Evolutionary conservation across 257 asterid genomes (phyloP), one percentile per base, ranked within the genome.

Genomic region (Gentiana straminea): DNA sequence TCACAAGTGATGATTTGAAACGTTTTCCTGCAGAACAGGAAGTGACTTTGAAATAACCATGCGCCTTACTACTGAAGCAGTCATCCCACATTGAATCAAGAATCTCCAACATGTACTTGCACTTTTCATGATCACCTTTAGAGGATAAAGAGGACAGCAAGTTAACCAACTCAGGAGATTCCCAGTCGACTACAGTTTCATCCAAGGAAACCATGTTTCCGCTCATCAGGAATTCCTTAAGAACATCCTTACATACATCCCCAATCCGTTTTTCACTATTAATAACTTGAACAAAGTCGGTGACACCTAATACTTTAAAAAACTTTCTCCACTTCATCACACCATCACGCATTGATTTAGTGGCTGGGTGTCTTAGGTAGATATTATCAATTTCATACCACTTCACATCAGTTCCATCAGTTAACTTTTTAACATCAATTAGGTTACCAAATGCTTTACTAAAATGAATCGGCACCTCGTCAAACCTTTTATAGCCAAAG

Each of bases 1-100:
- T 69, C 49, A 70, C 44, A 67, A 87, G 35, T 24, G 96, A 78
- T 51, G 97, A 87, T 52, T 72, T 76, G 55, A 80, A 78, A 10
- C 70, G 55, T 57, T 73, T 83, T 57, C 52, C 55, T 58, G 70
- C 84, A 50, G 89, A 94, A 70, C 68, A 55, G 43, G 75, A 62
- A 75, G 68, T 68, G 67, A 73, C 33, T 13, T 36, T 63, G 70
- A 44, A 77, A 65, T 70, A 69, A 71, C 81, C 83, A 66, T 71
- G 61, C 59, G 70, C 73, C 81, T 83, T 91, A 39, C 80, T 81
- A 52, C 80, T 66, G 73, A 85, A 91, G 75, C 62, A 67, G 54
- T 73, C 81, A 74, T 91, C 93, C 98, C 98, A 91, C 56, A 87
- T 49, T 48, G 57, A 73, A 83, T 87, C 97, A 62, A 91, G 88